phyloP scores from a whole-genome alignment of 2,329 filamentous ascomycete species.

The Bipolaris oryzae region DNA sequence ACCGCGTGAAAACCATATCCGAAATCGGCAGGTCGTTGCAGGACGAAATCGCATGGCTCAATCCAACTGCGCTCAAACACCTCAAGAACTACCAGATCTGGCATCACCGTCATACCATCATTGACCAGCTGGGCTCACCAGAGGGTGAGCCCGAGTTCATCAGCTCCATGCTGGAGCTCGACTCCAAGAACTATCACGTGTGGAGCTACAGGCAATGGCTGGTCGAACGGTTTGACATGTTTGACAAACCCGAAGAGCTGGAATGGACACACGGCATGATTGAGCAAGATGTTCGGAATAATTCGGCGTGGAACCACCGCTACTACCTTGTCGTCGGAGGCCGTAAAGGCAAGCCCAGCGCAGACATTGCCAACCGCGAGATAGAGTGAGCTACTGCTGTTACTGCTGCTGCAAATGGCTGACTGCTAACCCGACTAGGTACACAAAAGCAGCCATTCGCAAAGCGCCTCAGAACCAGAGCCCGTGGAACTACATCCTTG shows the following conservation, averaged over 20 bases:
- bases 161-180: constrained; percentile 76
- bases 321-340: constrained; percentile 88
- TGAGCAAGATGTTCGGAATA: constrained; percentile 84
- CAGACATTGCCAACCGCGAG: constrained; percentile 73
- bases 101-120: constrained; percentile 66
- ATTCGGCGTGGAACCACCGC: constrained; percentile 96
- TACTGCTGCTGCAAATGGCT: background rate
- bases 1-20: constrained; percentile 80
- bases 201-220: constrained; percentile 91
- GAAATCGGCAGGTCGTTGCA: constrained; percentile 68
- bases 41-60: constrained; percentile 84
- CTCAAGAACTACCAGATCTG: constrained; percentile 99
- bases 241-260: constrained; percentile 66
- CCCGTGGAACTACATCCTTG: constrained; percentile 89
- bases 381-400: constrained; percentile 60
- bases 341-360: constrained; percentile 49
- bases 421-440: constrained; percentile 42
- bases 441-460: constrained; percentile 71
- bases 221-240: constrained; percentile 66
- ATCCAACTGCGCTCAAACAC: constrained; percentile 78
- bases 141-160: constrained; percentile 77
- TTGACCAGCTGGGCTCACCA: constrained; percentile 63
- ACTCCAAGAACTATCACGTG: constrained; percentile 98
- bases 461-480: constrained; percentile 92
- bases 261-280: constrained; percentile 74